Evolutionary conservation across 1,139 yeast genomes (phyloP).

Genomic region (Sugiyamaella sp.): DNA sequence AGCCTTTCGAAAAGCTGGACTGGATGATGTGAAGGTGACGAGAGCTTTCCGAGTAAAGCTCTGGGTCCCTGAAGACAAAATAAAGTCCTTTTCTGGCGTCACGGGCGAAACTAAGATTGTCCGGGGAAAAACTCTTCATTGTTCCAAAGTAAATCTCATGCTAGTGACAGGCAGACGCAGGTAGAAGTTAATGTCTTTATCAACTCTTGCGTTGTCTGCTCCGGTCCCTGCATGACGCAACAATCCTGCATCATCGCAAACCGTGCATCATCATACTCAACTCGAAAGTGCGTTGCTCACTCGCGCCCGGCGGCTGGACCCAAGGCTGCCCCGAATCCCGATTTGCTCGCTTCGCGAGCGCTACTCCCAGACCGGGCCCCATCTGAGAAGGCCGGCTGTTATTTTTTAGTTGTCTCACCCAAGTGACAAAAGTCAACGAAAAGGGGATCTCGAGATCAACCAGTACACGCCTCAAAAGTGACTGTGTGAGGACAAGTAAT

Average conservation of each 20-base stretch:
- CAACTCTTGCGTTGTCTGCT: neutral
- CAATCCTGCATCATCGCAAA: neutral
- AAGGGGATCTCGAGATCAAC: too few species aligned
- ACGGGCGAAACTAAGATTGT: slow-evolving; percentile 18
- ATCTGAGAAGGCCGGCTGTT: too few species aligned
- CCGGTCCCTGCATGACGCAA: neutral
- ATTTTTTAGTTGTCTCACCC: too few species aligned
- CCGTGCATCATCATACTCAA: too few species aligned
- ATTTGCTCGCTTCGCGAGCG: too few species aligned
- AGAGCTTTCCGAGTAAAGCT: slow-evolving; percentile 27
- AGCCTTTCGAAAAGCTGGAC: slow-evolving; percentile 30
- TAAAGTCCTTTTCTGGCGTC: slow-evolving; percentile 21
- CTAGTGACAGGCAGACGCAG: slow-evolving; percentile 27
- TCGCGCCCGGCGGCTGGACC: neutral
- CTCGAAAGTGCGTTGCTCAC: neutral
- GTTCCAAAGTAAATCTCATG: slow-evolving; percentile 25
- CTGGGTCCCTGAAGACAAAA: slow-evolving; percentile 33
- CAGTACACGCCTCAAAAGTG: too few species aligned
- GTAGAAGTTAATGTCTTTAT: neutral
- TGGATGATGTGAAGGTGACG: slow-evolving; percentile 26
- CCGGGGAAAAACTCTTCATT: slow-evolving; percentile 24
- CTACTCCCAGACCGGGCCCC: too few species aligned
- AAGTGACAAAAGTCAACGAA: too few species aligned
- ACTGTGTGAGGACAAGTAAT: too few species aligned
- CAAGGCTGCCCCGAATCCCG: too few species aligned